Percentiles rank a stretch among this genome's conserved stretches.
These are phyloP conservation scores for Trametes maxima DNA, from an alignment of 768 basidiomycete genomes.

Conservation along the genomic window DNA sequence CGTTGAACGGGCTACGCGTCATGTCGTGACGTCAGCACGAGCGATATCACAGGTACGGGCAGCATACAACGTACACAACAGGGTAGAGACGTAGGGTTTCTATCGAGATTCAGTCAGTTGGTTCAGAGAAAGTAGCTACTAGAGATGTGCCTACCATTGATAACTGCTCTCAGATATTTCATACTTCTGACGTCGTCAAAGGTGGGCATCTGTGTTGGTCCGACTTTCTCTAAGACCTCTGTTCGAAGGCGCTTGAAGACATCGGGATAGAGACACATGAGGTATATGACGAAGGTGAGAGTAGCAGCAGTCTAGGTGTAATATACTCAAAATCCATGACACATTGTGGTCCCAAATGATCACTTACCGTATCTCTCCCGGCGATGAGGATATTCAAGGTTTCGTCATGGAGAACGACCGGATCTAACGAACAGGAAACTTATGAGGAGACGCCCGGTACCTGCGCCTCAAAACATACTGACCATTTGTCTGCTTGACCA, in stretches of 20 bases:
- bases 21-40: not conserved
- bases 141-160: constrained; percentile 33
- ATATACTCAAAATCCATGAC: no score
- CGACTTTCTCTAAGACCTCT: constrained; percentile 37
- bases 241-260: constrained; percentile 34
- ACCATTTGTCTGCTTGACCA: constrained; percentile 45
- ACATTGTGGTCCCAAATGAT: not conserved
- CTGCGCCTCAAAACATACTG: not conserved
- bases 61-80: constrained; percentile 30
- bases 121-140: no score
- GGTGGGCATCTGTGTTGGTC: constrained; percentile 31
- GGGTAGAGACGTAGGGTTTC: constrained; percentile 30
- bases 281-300: constrained; percentile 38
- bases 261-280: constrained; percentile 35
- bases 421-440: constrained; percentile 24
- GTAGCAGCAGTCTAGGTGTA: constrained; percentile 35
- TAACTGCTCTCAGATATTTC: constrained; percentile 39
- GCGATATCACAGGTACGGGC: not conserved
- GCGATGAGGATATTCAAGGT: constrained; percentile 39
- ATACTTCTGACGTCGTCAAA: constrained; percentile 38
- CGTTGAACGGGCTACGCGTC: constrained; percentile 30
- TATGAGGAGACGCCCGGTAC: not conserved
- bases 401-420: constrained; percentile 36
- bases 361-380: constrained; percentile 36
- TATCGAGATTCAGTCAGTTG: not conserved